A percentile compares a stretch with the other conserved stretches of the same genome.
Evolutionary conservation across 2,329 filamentous ascomycete genomes (phyloP).

Genomic region (Colletotrichum australisinense): DNA sequence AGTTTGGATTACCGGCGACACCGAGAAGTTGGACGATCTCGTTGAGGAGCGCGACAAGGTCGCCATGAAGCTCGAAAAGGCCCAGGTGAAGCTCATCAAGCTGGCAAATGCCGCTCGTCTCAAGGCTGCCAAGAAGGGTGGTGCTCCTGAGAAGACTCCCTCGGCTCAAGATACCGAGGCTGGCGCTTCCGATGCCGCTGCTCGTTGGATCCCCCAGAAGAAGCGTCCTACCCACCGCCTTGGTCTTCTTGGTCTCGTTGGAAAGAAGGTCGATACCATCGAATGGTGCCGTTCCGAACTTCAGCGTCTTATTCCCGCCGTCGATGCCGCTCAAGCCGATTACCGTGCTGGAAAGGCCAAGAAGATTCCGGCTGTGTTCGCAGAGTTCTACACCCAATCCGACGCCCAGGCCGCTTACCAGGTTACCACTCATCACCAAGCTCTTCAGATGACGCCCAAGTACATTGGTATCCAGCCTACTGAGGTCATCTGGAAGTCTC

Average conservation of each 20-base stretch:
- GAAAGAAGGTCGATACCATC: conserved; percentile 93
- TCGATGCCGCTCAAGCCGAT: conserved; percentile 73
- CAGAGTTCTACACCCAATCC: conserved; percentile 87
- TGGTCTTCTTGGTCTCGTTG: conserved; percentile 67
- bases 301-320: conserved; percentile 75
- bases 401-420: conserved; percentile 91
- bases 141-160: conserved; percentile 51
- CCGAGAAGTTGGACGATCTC: conserved; percentile 80
- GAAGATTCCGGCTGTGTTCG: conserved; percentile 82
- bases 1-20: conserved; percentile 86
- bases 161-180: conserved; percentile 73
- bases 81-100: conserved; percentile 88
- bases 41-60: conserved; percentile 85
- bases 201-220: conserved; percentile 79
- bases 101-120: conserved; percentile 78
- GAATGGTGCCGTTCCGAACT: conserved; percentile 85
- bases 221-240: conserved; percentile 81
- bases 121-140: conserved; percentile 75
- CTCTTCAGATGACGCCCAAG: conserved; percentile 86
- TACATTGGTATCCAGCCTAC: conserved; percentile 84
- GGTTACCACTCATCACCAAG: conserved; percentile 86
- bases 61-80: conserved; percentile 84
- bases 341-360: conserved; percentile 75
- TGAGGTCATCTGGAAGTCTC: conserved; percentile 89
- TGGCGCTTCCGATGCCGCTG: conserved; percentile 73